These are phyloP conservation scores for Botrytis fabae DNA, from an alignment of 2,329 filamentous ascomycete species.

Conservation along the genomic window DNA sequence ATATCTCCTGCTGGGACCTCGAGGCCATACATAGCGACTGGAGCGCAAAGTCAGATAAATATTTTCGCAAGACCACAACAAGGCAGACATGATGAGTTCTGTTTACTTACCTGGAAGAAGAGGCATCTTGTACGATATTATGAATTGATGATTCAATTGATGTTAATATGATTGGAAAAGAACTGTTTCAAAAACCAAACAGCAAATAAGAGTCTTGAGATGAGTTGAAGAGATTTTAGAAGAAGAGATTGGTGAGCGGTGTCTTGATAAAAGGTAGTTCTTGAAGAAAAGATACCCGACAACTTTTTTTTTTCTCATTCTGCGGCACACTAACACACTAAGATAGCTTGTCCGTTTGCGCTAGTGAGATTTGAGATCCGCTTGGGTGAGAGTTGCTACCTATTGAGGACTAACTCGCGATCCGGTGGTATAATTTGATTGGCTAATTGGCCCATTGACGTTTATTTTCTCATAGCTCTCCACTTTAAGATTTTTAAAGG, in stretches of 20 bases:
- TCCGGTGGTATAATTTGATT: not conserved
- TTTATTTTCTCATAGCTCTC: slow-evolving; percentile 4
- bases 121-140: slow-evolving; percentile 50
- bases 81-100: not conserved
- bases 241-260: slow-evolving; percentile 25
- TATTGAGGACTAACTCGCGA: not conserved
- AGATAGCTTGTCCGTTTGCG: slow-evolving; percentile 32
- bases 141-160: slow-evolving; percentile 21
- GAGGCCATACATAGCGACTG: slow-evolving; percentile 85
- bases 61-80: slow-evolving; percentile 9
- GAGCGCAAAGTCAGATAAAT: slow-evolving; percentile 41
- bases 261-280: slow-evolving; percentile 24
- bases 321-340: slow-evolving; percentile 27
- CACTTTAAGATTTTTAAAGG: not conserved
- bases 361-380: slow-evolving; percentile 9
- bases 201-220: slow-evolving; percentile 9
- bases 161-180: slow-evolving; percentile 6
- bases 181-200: not conserved
- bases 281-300: slow-evolving; percentile 28
- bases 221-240: slow-evolving; percentile 19
- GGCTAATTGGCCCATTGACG: not conserved
- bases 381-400: not conserved
- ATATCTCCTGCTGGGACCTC: slow-evolving; percentile 84
- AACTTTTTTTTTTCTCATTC: slow-evolving; percentile 35
- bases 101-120: slow-evolving; percentile 47